A percentile compares a stretch with the other conserved stretches of the same genome.
Evolutionary conservation across 2,329 filamentous ascomycete species (phyloP).

Genomic region (Pseudogymnoascus sp.): DNA sequence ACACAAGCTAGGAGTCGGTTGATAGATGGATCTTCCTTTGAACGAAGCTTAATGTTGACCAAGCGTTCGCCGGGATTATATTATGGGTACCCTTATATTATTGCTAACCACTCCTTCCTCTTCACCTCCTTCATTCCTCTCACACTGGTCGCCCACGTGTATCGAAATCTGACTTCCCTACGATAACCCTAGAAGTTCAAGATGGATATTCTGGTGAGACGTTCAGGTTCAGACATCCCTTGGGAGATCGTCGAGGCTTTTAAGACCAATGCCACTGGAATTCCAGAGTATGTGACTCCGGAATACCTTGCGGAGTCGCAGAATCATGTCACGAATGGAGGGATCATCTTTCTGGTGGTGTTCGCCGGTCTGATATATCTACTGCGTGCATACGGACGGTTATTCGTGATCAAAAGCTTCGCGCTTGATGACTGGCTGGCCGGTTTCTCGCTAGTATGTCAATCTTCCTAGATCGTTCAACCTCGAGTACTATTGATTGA

Average conservation of each 20-base stretch:
- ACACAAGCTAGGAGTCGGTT: not conserved
- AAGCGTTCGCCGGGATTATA: not conserved
- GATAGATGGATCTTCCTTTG: not conserved
- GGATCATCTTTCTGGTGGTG: not conserved
- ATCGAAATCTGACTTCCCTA: not conserved
- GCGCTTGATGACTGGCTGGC: not conserved
- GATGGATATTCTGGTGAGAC: not conserved
- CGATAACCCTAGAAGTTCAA: not conserved
- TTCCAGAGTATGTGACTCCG: not conserved
- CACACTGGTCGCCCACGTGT: not conserved
- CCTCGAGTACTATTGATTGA: not conserved
- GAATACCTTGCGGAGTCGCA: not conserved
- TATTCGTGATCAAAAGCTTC: not conserved
- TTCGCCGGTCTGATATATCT: not conserved
- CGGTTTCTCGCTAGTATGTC: not conserved
- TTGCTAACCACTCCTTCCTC: not conserved
- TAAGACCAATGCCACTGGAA: not conserved
- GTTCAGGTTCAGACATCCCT: not conserved
- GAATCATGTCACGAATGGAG: not conserved
- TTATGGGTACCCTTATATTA: not conserved
- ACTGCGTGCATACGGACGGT: not conserved
- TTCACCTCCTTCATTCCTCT: not conserved
- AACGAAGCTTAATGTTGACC: not conserved
- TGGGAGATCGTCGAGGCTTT: not conserved
- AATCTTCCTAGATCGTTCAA: not conserved